Evolutionary conservation across 345 rosid genomes (phyloP).

Genomic region (Moringa oleifera): DNA sequence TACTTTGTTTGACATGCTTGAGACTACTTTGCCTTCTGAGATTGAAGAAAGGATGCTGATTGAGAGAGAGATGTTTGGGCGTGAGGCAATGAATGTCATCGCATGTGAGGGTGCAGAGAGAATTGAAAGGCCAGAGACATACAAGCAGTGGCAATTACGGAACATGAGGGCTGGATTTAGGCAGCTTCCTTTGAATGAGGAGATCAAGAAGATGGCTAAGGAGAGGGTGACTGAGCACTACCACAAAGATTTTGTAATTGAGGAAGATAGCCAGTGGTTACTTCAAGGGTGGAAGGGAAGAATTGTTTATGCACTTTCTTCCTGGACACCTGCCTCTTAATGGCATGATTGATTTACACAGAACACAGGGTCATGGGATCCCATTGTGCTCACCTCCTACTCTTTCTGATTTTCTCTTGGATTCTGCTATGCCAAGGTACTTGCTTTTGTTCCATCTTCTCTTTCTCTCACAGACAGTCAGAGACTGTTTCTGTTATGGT

Average conservation of each 20-base stretch:
- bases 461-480: background rate
- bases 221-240: constrained; percentile 30
- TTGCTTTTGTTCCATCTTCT: background rate
- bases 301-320: constrained; percentile 33
- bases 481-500: too few relatives aligned
- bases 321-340: constrained; percentile 36
- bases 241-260: constrained; percentile 46
- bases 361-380: constrained; percentile 10
- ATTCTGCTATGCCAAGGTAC: constrained; percentile 16
- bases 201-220: constrained; percentile 30
- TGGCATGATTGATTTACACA: background rate
- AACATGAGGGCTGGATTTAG: constrained; percentile 37
- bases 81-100: constrained; percentile 43
- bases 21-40: constrained; percentile 38
- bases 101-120: constrained; percentile 56
- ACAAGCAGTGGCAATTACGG: constrained; percentile 50
- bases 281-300: constrained; percentile 64
- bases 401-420: background rate
- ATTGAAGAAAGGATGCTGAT: constrained; percentile 41
- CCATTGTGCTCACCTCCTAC: background rate
- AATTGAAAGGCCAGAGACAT: constrained; percentile 51
- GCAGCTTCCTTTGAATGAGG: constrained; percentile 38
- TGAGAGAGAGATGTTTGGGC: constrained; percentile 42
- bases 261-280: constrained; percentile 42
- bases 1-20: constrained; percentile 44